Evolutionary conservation across 2,329 filamentous ascomycete species (phyloP).

Genomic region (Cercospora sp.): DNA sequence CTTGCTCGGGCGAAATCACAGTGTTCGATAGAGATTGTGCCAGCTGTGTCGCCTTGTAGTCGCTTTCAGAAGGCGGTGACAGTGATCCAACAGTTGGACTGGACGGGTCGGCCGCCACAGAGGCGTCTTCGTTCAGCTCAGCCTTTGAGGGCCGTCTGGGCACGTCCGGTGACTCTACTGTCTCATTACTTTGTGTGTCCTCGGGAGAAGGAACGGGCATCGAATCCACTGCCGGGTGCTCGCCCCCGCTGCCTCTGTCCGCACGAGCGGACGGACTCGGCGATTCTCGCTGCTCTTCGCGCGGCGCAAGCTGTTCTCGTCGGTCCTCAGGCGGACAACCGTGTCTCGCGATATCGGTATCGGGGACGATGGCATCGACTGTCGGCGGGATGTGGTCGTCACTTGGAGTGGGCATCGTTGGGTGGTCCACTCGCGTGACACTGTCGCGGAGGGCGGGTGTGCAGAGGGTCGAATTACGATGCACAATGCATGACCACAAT

Average conservation of each 20-base stretch:
- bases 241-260: conserved; percentile 4
- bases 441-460: conserved; percentile 10
- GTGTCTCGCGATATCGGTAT: conserved; percentile 6
- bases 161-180: conserved; percentile 24
- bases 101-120: conserved; percentile 30
- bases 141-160: conserved; percentile 38
- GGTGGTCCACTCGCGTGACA: conserved; percentile 27
- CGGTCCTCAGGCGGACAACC: conserved; percentile 44
- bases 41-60: conserved; percentile 25
- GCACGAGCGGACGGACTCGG: conserved; percentile 8
- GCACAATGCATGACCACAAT: background rate
- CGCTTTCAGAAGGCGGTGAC: conserved; percentile 31
- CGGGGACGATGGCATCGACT: background rate
- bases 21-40: conserved; percentile 34
- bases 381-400: conserved; percentile 21
- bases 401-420: conserved; percentile 28
- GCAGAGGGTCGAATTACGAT: background rate
- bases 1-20: conserved; percentile 26
- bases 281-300: conserved; percentile 10
- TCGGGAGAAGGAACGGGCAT: background rate
- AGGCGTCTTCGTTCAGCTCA: conserved; percentile 45
- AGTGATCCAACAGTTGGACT: conserved; percentile 31
- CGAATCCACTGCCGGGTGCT: background rate
- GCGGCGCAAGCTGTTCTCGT: conserved; percentile 21
- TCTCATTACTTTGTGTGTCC: conserved; percentile 32